Evolutionary conservation across 2,329 filamentous ascomycete species (phyloP), one percentile per base, ranked within the genome.

Genomic region (Penicillium sp.): DNA sequence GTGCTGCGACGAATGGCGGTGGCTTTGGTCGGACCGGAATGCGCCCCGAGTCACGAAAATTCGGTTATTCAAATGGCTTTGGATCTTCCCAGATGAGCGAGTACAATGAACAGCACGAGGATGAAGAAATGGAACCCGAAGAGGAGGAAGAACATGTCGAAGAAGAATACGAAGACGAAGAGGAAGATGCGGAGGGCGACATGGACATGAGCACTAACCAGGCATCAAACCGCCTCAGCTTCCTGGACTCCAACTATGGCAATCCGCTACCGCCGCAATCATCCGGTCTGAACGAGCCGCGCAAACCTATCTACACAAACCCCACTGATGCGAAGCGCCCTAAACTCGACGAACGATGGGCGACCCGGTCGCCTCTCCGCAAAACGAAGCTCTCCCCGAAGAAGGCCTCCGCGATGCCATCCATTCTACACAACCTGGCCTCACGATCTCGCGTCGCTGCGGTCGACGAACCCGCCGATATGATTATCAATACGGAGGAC

Each of bases 401-500:
- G 58, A 81, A 81, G 44, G 81, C 85, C 8, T 86, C 87, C 48
- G 83, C 85, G 40, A 89, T 91, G 66, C 82, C 86, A 3, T 78
- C 83, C 6, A 85, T 96, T 55, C 90, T 90, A 26, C 89, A 88
- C 68, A 87, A 88, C 56, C 73, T 92, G 9, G 87, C 79, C 69
- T 77, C 71, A 69, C 84, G 69, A 71, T 81, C 73, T 39, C 82
- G 82, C 31, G 77, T 83, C 29, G 84, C 89, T 1, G 66, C 75
- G 16, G 77, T 95, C 42, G 79, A 80, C 4, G 93, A 97, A 73
- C 78, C 87, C 1, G 85, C 88, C 56, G 81, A 87, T 42, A 72
- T 96, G 18, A 85, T 97, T 42, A 75, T 95, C 29, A 80, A 84
- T 45, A 95, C 90, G 10, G 92, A 97, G 69, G 81, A 85, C 34